Evolutionary conservation across 2,329 filamentous ascomycete genomes (phyloP).

Genomic region (Fonsecaea pedrosoi): DNA sequence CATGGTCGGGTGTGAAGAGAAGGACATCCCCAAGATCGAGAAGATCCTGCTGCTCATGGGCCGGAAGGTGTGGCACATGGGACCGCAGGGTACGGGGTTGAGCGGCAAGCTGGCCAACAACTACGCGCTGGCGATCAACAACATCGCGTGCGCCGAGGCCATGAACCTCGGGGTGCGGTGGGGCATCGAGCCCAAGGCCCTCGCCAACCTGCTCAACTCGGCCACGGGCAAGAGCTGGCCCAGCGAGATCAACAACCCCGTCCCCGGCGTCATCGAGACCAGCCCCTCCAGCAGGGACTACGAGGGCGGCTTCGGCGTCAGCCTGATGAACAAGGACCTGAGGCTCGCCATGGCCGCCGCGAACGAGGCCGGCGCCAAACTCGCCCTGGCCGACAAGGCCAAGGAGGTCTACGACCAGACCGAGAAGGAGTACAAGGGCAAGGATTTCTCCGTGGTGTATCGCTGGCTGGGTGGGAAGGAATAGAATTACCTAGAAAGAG

Average conservation of each 20-base stretch:
- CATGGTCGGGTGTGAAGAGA: conserved; percentile 78
- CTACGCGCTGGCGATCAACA: conserved; percentile 92
- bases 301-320: conserved; percentile 75
- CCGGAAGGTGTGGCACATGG: conserved; percentile 82
- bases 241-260: conserved; percentile 93
- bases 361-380: conserved; percentile 67
- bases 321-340: conserved; percentile 82
- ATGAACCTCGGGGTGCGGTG: conserved; percentile 70
- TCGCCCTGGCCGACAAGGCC: conserved; percentile 70
- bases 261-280: conserved; percentile 78
- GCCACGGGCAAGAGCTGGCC: conserved; percentile 97
- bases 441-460: conserved; percentile 84
- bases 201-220: conserved; percentile 88
- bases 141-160: conserved; percentile 73
- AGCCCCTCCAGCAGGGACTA: conserved; percentile 80
- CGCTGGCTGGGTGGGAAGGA: conserved; percentile 41
- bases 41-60: conserved; percentile 82
- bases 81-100: conserved; percentile 81
- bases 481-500: conserved; percentile 11
- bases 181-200: conserved; percentile 68
- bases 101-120: conserved; percentile 97
- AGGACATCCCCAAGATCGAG: conserved; percentile 69
- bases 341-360: conserved; percentile 75
- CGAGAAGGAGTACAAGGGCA: conserved; percentile 68
- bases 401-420: conserved; percentile 71